These are phyloP conservation scores for Vicia sativa DNA, from an alignment of 306 rosid species.

Conservation along the genomic window DNA sequence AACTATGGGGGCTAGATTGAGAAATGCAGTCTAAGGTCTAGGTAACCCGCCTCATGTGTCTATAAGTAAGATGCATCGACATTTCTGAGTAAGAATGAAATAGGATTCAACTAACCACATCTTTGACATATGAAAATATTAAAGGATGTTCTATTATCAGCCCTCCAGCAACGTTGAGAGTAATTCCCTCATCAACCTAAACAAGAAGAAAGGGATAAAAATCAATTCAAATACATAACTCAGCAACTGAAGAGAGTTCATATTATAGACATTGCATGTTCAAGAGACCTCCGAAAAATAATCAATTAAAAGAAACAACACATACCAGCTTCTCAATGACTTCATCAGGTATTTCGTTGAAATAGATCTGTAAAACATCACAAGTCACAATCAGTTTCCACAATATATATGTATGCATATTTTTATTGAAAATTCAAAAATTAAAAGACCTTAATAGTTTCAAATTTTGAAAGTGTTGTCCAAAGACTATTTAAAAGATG, in stretches of 20 bases:
- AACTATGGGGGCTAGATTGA: constrained; percentile 18
- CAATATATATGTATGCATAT: neutral
- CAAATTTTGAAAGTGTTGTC: neutral
- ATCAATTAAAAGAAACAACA: constrained; percentile 36
- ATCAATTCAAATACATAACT: constrained; percentile 11
- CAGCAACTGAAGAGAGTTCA: constrained; percentile 16
- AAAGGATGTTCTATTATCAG: constrained; percentile 91
- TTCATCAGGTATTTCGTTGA: constrained; percentile 88
- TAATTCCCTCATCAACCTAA: constrained; percentile 86
- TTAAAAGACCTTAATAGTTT: neutral
- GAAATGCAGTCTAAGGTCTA: constrained; percentile 9
- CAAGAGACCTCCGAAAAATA: constrained; percentile 29
- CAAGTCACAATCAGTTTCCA: constrained; percentile 33
- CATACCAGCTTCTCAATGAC: constrained; percentile 81
- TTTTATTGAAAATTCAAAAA: neutral
- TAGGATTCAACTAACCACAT: constrained; percentile 79
- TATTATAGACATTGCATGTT: neutral
- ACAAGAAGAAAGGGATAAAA: constrained; percentile 10
- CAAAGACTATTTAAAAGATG: constrained; percentile 4
- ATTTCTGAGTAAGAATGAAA: constrained; percentile 16
- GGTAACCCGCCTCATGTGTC: constrained; percentile 19
- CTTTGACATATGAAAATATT: constrained; percentile 70
- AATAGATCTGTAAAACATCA: constrained; percentile 70
- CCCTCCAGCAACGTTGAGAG: constrained; percentile 91
- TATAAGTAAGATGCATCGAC: constrained; percentile 23